Percentiles rank a stretch among this genome's conserved stretches.
These are phyloP conservation scores for Clathrus columnatus DNA, from an alignment of 768 basidiomycete species.

Conservation along the genomic window DNA sequence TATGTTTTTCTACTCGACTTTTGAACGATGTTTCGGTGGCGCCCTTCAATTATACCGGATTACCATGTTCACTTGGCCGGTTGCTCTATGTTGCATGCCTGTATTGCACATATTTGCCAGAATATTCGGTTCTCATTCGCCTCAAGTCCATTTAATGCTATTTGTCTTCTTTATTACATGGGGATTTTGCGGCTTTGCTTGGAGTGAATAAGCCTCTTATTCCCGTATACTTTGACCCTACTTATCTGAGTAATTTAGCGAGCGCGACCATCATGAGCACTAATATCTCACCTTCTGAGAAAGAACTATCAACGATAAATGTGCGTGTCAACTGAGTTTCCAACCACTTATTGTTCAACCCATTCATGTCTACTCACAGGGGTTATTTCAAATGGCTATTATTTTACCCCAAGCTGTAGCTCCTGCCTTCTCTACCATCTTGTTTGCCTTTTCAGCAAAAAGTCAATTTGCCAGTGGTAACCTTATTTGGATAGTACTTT, in stretches of 20 bases:
- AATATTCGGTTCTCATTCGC: background rate
- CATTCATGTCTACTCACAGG: too few species aligned
- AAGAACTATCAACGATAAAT: slow-evolving; percentile 13
- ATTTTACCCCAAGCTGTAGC: slow-evolving; percentile 14
- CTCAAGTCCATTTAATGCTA: background rate
- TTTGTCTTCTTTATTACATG: slow-evolving; percentile 10
- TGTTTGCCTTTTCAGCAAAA: slow-evolving; percentile 14
- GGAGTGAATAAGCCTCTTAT: slow-evolving; percentile 8
- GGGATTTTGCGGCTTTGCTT: slow-evolving; percentile 3
- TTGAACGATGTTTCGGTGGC: slow-evolving; percentile 6
- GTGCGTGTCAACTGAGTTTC: background rate
- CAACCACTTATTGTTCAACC: background rate
- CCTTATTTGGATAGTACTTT: slow-evolving; percentile 14
- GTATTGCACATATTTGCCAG: slow-evolving; percentile 5
- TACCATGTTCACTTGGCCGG: slow-evolving; percentile 5
- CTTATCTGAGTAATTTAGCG: background rate
- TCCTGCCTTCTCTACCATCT: slow-evolving; percentile 12
- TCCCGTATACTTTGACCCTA: background rate
- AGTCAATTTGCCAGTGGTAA: slow-evolving; percentile 12
- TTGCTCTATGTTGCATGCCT: slow-evolving; percentile 6
- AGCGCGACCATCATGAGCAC: slow-evolving; percentile 11
- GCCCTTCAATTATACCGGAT: slow-evolving; percentile 6
- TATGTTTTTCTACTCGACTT: slow-evolving; percentile 1
- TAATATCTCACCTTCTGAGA: slow-evolving; percentile 10
- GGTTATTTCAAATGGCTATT: slow-evolving; percentile 14